Percentiles rank a stretch among this genome's conserved stretches.
These are phyloP conservation scores for Aspergillus affinis DNA, from an alignment of 495 filamentous ascomycete species.

Conservation along the genomic window DNA sequence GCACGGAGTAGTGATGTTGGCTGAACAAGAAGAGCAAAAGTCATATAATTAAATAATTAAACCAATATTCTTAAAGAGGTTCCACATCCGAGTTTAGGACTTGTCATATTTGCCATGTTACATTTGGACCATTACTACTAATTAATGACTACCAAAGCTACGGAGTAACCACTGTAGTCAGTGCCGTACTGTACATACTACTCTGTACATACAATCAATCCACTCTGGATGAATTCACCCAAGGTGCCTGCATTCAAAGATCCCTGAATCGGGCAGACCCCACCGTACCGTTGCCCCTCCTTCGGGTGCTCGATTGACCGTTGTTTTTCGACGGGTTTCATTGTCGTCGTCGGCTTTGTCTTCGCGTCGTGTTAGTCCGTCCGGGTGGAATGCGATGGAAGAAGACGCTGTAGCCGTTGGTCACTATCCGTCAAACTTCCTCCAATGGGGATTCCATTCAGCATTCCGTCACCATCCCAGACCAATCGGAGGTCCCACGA, in stretches of 20 bases:
- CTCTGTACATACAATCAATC: neutral
- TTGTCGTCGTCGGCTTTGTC: neutral
- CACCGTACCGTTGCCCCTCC: neutral
- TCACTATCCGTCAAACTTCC: neutral
- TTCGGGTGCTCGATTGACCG: neutral
- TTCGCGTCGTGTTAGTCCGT: neutral
- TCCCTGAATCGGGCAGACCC: neutral
- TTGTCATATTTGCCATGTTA: no score
- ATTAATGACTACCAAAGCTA: no score
- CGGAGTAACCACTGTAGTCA: no score
- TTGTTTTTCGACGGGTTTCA: neutral
- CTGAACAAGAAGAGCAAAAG: no score
- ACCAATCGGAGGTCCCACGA: neutral
- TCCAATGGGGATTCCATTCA: neutral
- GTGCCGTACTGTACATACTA: no score
- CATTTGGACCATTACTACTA: no score
- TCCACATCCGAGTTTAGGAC: no score
- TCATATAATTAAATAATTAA: no score
- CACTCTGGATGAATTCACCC: neutral
- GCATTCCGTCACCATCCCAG: neutral
- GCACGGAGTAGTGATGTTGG: no score
- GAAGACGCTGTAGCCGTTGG: neutral
- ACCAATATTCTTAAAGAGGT: no score
- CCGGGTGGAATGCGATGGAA: neutral
- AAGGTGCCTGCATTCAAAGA: neutral